Evolutionary conservation across 192 early-diverging fungal species (phyloP).

Genomic region (Geosiphon pyriformis): DNA sequence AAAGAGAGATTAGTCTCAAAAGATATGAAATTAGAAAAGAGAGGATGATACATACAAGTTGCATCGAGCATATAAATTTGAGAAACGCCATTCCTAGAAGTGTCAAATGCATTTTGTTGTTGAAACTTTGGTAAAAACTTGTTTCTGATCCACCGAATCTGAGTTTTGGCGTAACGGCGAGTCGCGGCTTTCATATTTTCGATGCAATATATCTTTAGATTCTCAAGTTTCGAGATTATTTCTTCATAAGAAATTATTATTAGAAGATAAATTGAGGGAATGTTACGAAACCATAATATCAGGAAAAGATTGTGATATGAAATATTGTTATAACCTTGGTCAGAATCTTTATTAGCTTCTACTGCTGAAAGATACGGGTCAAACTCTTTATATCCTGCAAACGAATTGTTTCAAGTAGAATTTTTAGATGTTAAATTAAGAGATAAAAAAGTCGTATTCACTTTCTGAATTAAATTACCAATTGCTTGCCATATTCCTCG

Average conservation of each 20-base stretch:
- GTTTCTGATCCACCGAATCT: conserved; percentile 79
- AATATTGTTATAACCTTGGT: background rate
- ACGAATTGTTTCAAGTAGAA: conserved; percentile 1
- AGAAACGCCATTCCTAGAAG: no score
- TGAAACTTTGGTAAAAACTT: conserved; percentile 53
- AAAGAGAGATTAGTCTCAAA: background rate
- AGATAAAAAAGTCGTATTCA: background rate
- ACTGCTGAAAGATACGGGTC: conserved; percentile 55
- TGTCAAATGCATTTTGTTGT: conserved; percentile 29
- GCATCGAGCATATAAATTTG: conserved; percentile 69
- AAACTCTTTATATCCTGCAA: conserved; percentile 86
- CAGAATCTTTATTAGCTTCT: background rate
- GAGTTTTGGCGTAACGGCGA: conserved; percentile 80
- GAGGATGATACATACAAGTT: conserved; percentile 38
- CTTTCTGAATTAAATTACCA: conserved; percentile 31
- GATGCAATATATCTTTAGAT: conserved; percentile 49
- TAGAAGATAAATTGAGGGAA: no score
- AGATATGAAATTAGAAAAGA: conserved; percentile 6
- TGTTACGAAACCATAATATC: no score
- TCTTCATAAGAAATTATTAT: no score
- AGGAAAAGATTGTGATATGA: no score
- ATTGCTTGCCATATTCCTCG: conserved; percentile 75
- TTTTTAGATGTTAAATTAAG: no score
- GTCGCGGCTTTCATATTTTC: conserved; percentile 85
- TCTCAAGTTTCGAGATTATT: no score